phyloP scores from a whole-genome alignment of 208 protist genomes.

The Leishmania gerbilli region DNA sequence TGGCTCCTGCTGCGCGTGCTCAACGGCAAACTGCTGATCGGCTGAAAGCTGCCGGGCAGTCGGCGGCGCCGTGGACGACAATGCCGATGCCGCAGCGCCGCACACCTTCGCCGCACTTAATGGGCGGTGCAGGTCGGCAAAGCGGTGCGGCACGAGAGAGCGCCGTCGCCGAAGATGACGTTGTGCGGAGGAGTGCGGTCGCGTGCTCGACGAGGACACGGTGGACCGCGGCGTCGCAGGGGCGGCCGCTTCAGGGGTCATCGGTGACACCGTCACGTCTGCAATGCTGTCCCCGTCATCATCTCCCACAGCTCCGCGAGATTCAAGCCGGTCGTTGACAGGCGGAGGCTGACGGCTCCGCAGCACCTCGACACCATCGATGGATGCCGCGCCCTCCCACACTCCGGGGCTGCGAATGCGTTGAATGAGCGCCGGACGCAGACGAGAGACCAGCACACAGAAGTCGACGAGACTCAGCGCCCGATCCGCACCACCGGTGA shows the following conservation, averaged over 20 bases:
- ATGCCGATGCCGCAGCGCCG: neutral
- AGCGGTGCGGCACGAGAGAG: neutral
- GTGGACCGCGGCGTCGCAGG: conserved; percentile 10
- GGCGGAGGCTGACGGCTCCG: neutral
- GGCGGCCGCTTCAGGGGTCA: conserved; percentile 18
- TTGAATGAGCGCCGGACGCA: conserved; percentile 55
- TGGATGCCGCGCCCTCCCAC: conserved; percentile 3
- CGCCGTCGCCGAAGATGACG: neutral
- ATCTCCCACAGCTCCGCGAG: too few relatives aligned
- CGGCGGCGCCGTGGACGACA: conserved; percentile 7
- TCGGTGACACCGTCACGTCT: conserved; percentile 38
- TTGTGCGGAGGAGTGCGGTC: neutral
- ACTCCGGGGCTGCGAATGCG: conserved; percentile 42
- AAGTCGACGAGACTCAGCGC: conserved; percentile 52
- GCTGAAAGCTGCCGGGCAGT: conserved; percentile 29
- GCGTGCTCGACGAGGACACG: conserved; percentile 4
- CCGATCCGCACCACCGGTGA: conserved; percentile 19
- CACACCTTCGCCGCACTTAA: neutral
- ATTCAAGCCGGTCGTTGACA: neutral
- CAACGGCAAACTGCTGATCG: conserved; percentile 18
- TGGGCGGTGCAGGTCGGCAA: neutral
- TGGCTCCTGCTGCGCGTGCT: conserved; percentile 1
- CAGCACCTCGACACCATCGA: neutral
- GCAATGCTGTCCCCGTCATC: conserved; percentile 13
- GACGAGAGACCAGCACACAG: conserved; percentile 69